Base-by-base conservation (phyloP, 495 filamentous ascomycete genomes). In the Geoglossum glabrum region DNA sequence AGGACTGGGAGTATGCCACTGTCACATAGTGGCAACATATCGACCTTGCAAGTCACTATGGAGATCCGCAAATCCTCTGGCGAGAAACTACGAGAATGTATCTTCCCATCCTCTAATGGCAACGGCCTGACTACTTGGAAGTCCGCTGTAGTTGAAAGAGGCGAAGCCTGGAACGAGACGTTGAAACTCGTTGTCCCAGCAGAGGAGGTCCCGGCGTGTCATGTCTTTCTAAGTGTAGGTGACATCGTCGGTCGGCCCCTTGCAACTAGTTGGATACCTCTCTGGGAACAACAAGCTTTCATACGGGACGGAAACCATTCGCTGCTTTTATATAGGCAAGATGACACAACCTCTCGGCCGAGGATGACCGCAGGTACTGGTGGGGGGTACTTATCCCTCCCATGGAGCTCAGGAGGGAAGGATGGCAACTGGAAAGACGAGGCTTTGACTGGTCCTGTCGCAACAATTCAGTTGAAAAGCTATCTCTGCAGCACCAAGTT, bases 401-500 rank as follows among this genome's bases (percentile, higher is more conserved):
- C 87, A 0, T 96, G 88, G 81, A 82, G 72, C 82, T 34, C 76
- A 75, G 59, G 78, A 28, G 46, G 46, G n/a, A 83, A 77, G 63
- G 76, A 81, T 58, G 77, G 78, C 59, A 76, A 79, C 52, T 74
- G 76, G 43, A 84, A 83, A 64, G 85, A 92, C 60, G 82, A 85
- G 64, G 71, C 76, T 47, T 76, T 87, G 9, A 86, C 82, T 4
- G 86, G 84, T 0, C 85, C 87, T 11, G 67, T 83, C 57, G 85
- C 90, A 17, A 81, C 79, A 45, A 67, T 99, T 36, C 80, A 78
- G 43, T 70, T 95, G 1, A 80, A 88, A 58, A 96, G 89, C 0
- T 90, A 90, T 65, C 79, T 99, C 15, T 95, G 90, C 74, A 97
- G 92, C 69, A 99, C 93, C 0, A 78, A 82, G 61, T 95, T 95